Evolutionary conservation across 257 asterid species (phyloP).

Genomic region (Thymus quinquecostatus): DNA sequence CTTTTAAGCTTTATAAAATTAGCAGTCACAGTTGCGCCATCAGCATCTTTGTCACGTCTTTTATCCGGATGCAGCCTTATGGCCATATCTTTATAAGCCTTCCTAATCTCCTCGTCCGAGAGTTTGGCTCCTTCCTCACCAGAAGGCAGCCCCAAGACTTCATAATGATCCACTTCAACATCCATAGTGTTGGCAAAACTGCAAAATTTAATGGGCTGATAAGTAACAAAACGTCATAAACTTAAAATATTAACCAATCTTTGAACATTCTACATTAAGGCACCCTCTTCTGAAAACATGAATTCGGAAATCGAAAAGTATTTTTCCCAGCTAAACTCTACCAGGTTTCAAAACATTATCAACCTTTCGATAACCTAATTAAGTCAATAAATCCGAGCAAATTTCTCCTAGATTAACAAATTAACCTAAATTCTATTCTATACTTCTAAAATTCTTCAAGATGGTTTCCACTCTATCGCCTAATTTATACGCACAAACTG

Average conservation of each 20-base stretch:
- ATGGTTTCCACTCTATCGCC: not conserved
- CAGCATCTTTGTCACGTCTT: conserved; percentile 36
- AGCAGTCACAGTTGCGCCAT: conserved; percentile 71
- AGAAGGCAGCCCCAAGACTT: conserved; percentile 65
- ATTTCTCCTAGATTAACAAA: not conserved
- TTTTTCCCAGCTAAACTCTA: too few species aligned
- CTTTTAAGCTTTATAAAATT: conserved; percentile 64
- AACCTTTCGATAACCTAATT: not conserved
- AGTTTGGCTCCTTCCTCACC: conserved; percentile 76
- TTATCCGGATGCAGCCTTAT: conserved; percentile 80
- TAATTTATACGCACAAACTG: not conserved
- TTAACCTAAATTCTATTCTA: not conserved
- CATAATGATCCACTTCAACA: conserved; percentile 63
- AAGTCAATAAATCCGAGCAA: not conserved
- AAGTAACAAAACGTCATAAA: not conserved
- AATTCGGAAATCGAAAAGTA: too few species aligned
- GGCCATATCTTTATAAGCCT: conserved; percentile 65
- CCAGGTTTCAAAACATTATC: not conserved
- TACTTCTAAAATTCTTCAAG: not conserved
- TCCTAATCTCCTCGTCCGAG: conserved; percentile 64
- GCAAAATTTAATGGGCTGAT: not conserved
- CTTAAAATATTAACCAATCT: not conserved
- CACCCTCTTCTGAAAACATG: not conserved
- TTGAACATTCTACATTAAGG: not conserved
- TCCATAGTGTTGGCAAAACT: conserved; percentile 44